These are phyloP conservation scores for Excoecaria cochinchinensis DNA, from an alignment of 345 rosid species.

Conservation along the genomic window DNA sequence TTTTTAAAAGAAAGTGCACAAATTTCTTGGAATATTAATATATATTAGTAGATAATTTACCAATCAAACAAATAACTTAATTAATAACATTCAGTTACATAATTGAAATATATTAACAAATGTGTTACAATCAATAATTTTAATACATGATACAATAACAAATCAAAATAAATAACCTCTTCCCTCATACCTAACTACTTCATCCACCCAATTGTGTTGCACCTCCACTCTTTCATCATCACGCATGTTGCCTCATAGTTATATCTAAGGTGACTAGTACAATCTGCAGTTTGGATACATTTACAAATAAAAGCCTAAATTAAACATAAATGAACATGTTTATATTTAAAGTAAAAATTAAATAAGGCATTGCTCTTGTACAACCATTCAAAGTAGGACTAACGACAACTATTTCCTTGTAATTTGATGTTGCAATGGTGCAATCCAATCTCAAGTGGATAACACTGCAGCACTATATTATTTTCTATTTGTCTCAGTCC, in stretches of 20 bases:
- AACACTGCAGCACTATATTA: neutral
- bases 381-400: neutral
- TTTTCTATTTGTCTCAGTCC: neutral
- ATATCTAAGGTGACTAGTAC: constrained; percentile 74
- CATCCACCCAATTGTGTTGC: constrained; percentile 90
- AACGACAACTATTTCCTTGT: neutral
- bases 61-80: too few relatives aligned
- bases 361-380: neutral
- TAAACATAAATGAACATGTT: neutral
- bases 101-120: too few relatives aligned
- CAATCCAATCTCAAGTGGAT: neutral
- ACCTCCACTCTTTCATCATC: constrained; percentile 55
- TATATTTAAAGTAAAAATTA: neutral
- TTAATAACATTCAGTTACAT: too few relatives aligned
- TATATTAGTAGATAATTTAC: too few relatives aligned
- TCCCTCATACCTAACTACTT: constrained; percentile 90
- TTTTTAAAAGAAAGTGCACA: too few relatives aligned
- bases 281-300: constrained; percentile 47
- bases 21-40: too few relatives aligned
- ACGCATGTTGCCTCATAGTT: constrained; percentile 56
- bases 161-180: too few relatives aligned
- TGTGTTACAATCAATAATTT: too few relatives aligned
- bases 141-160: too few relatives aligned
- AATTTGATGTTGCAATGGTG: neutral
- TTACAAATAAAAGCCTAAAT: neutral